A percentile compares a stretch with the other conserved stretches of the same genome.
These are phyloP conservation scores for Carex arenaria DNA, from an alignment of 202 grass and related monocot genomes.

Conservation along the genomic window DNA sequence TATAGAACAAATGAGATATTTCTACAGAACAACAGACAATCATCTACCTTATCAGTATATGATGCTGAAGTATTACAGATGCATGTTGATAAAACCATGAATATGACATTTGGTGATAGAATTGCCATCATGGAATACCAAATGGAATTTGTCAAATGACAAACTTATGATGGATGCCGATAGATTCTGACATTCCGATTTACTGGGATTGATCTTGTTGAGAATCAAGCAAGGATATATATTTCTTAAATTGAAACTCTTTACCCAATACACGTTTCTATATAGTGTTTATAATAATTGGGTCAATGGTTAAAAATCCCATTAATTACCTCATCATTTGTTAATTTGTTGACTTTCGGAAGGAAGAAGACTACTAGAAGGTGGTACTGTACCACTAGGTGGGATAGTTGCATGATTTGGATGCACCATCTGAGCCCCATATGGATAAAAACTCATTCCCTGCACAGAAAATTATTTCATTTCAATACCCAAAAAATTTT, in stretches of 20 bases:
- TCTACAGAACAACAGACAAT: not conserved
- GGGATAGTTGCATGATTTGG: conserved; percentile 17
- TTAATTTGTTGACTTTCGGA: conserved; percentile 27
- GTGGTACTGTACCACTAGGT: not conserved
- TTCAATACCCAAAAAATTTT: not conserved
- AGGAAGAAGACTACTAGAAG: conserved; percentile 2
- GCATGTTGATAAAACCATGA: conserved; percentile 5
- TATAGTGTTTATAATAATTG: not conserved
- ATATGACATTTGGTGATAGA: conserved; percentile 19
- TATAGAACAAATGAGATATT: not conserved
- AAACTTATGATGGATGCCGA: not conserved
- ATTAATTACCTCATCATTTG: conserved; percentile 22
- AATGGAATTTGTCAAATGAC: not conserved
- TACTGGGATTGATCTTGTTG: not conserved
- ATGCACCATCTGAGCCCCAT: conserved; percentile 29
- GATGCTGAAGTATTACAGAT: not conserved
- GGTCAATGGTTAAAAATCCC: not conserved
- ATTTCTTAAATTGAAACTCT: not conserved
- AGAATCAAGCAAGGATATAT: not conserved
- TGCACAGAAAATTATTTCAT: conserved; percentile 29
- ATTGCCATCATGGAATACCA: conserved; percentile 16
- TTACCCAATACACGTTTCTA: not conserved
- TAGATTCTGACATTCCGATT: not conserved
- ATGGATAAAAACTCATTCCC: conserved; percentile 38
- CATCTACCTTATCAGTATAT: conserved; percentile 19